Base-by-base conservation (phyloP, 768 basidiomycete genomes). In the Boletus patriciae region DNA sequence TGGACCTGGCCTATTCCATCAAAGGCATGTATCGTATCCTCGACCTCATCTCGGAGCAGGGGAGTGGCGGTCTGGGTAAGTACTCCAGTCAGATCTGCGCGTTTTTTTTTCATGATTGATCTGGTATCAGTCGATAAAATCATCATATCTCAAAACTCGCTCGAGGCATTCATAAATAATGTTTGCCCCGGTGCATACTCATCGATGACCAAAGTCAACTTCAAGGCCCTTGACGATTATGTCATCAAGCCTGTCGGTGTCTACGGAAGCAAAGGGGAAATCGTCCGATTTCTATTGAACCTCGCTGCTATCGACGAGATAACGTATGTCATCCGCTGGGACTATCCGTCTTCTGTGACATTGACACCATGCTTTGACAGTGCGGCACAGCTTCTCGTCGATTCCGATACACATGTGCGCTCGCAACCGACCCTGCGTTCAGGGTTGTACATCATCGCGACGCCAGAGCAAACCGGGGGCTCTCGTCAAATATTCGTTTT, bases 171-270 rank as follows among this genome's bases (percentile, higher is more conserved):
- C 49, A 76, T 83, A 61, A 81, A 85, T 49, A 64, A 63, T 18
- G 45, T 84, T 10, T 73, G 62, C 40, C 82, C 84, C 0, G 78
- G 80, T 2, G 78, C 85, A 6, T 86, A 83, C 61, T 57, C 62
- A 1, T 81, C 82, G 0, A 70, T 84, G 48, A 84, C 81, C 2
- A 80, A 76, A 57, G 80, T 86, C 55, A 76, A 86, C 58, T 86
- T 87, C 66, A 75, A 75, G 43, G 66, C 69, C 1, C 70, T 86
- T 9, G 85, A 86, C 62, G 57, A 72, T 4, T 63, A 74, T 16
- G 50, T 60, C 4, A 63, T 87, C 55, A 77, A 79, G 4, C 25
- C 25, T 4, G 25, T 25, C 25, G 25, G 25, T 4, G 25, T 25
- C 25, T 25, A 25, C 4, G 25, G 25, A 25, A 25, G 25, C 25